A percentile compares a stretch with the other conserved stretches of the same genome.
Evolutionary conservation across 164 flowering plant species (phyloP).

Genomic region (Aristolochia californica): DNA sequence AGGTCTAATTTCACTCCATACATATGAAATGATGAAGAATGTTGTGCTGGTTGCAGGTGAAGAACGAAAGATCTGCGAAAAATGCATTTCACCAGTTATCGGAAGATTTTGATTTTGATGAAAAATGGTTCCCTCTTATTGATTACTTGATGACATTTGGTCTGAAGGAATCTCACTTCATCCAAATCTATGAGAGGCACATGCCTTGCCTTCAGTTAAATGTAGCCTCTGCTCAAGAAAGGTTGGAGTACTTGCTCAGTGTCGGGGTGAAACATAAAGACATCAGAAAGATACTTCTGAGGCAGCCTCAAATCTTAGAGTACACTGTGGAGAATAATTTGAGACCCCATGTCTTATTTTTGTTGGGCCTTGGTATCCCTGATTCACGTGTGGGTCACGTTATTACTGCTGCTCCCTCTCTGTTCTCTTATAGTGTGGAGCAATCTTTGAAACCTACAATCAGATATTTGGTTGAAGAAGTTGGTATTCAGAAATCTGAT

Average conservation of each 20-base stretch:
- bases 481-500: conserved; percentile 59
- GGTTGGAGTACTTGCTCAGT: conserved; percentile 68
- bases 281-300: conserved; percentile 61
- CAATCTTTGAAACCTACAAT: conserved; percentile 85
- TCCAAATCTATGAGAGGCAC: conserved; percentile 83
- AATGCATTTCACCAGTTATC: conserved; percentile 32
- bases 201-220: conserved; percentile 81
- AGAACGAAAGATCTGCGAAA: conserved; percentile 18
- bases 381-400: conserved; percentile 68
- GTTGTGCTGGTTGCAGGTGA: conserved; percentile 30
- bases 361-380: conserved; percentile 61
- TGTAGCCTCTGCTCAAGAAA: conserved; percentile 63
- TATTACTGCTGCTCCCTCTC: conserved; percentile 74
- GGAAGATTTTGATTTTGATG: conserved; percentile 69
- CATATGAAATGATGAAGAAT: background rate
- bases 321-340: conserved; percentile 81
- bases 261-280: conserved; percentile 86
- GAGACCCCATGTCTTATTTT: conserved; percentile 73
- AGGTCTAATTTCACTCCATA: background rate
- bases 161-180: conserved; percentile 68
- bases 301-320: conserved; percentile 86
- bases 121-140: conserved; percentile 76
- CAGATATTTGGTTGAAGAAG: conserved; percentile 83
- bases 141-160: conserved; percentile 83
- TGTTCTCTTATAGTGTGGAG: conserved; percentile 88